Base-by-base conservation (phyloP, 768 basidiomycete species). In the Steccherinum ochraceum region DNA sequence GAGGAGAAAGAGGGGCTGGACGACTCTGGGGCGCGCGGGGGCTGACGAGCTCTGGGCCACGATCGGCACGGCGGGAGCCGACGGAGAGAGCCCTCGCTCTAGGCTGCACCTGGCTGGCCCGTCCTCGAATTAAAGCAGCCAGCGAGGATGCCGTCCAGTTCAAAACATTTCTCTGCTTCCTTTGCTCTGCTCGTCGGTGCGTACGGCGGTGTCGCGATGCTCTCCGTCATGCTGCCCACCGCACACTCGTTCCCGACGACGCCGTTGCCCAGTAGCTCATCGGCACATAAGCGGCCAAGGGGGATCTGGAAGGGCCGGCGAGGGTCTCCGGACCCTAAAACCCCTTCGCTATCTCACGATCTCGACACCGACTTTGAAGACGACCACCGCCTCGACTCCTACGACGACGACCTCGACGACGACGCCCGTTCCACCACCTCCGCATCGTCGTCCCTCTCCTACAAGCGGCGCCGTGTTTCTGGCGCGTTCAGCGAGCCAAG, bases 271-370 rank as follows among this genome's bases (percentile, higher is more conserved):
- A 7, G 7, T 35, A 35, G 30, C 30, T 7, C 30, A 16, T 46
- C 40, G 40, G 40, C 56, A 12, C 56, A 41, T 59, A 63, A 63
- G 49, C 61, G 61, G 7, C 63, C 61, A 25, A 56, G 63, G 47
- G 63, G 63, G 23, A 58, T 64, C 56, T 64, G 63, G 63, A 61
- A 59, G 25, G 56, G 57, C 45, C 61, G 59, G 45, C 49, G 55
- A 51, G 53, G 13, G 11, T 24, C 40, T 23, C 44, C 47, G n/a
- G 46, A 44, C 48, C 45, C 57, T 27, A 55, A 51, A 52, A 40
- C 45, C 50, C 50, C 40, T 45, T 3, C 23, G 3, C 45, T 26
- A 45, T 59, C 58, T 20, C 56, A 58, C 60, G 56, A 39, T 46
- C 46, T 46, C 23, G 46, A 48, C 39, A 18, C 24, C 52, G 47